Conservation (phyloP, 163 green algal species). For the Trebouxia gelatinosa region DNA sequence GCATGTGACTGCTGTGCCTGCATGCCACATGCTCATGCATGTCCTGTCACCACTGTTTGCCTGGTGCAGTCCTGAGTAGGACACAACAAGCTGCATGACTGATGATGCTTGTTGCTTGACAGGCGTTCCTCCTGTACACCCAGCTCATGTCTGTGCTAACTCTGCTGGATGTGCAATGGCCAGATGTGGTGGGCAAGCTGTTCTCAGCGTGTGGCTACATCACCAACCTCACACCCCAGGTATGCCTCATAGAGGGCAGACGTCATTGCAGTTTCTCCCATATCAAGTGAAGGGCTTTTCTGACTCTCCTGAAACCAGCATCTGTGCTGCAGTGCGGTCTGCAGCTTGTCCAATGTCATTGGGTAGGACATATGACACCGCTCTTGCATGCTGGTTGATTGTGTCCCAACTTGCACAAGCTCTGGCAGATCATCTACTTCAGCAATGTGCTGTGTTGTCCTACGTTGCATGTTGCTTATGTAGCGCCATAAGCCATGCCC, state of each 20-base stretch:
- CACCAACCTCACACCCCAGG: not conserved
- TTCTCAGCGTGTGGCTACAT: not conserved
- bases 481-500: not conserved
- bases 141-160: not conserved
- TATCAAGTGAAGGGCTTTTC: not conserved
- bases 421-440: not conserved
- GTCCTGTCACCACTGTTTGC: no score
- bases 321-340: not conserved
- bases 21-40: no score
- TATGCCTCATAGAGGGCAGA: no score
- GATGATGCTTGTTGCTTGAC: no score
- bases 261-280: not conserved
- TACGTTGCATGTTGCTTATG: not conserved
- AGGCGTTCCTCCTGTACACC: not conserved
- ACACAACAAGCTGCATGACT: no score
- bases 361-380: not conserved
- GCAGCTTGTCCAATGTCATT: not conserved
- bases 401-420: not conserved
- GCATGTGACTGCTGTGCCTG: no score
- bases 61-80: no score
- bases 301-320: no score
- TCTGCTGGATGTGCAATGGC: constrained; percentile 6
- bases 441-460: not conserved
- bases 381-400: not conserved
- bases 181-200: not conserved